These are phyloP conservation scores for Colletotrichum nymphaeae DNA, from an alignment of 2,329 filamentous ascomycete species.

Conservation along the genomic window DNA sequence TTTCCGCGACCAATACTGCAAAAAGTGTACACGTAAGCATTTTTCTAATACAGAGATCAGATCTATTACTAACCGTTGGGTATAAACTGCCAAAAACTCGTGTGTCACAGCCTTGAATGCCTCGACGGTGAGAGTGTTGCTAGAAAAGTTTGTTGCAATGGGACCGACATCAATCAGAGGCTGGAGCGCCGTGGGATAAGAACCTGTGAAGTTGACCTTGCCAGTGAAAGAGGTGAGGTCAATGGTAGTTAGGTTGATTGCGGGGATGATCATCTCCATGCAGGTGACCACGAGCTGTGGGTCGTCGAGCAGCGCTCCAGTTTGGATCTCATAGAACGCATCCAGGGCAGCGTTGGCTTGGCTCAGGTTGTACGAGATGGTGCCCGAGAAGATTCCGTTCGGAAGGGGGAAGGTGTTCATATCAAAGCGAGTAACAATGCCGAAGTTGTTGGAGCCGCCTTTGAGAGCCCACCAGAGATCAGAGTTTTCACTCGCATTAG, in stretches of 20 bases:
- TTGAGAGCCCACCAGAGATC: slow-evolving; percentile 33
- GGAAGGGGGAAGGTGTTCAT: background rate
- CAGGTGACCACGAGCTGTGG: slow-evolving; percentile 19
- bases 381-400: background rate
- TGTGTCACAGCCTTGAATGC: background rate
- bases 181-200: background rate
- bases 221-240: background rate
- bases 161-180: background rate
- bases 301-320: slow-evolving; percentile 38
- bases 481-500: slow-evolving; percentile 4
- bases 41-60: background rate
- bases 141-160: background rate
- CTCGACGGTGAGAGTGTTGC: background rate
- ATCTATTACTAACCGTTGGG: background rate
- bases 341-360: slow-evolving; percentile 23
- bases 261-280: slow-evolving; percentile 32
- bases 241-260: slow-evolving; percentile 15
- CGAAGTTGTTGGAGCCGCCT: slow-evolving; percentile 36
- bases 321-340: slow-evolving; percentile 37
- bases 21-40: background rate
- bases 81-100: background rate
- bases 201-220: background rate
- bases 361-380: slow-evolving; percentile 9
- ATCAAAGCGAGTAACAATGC: slow-evolving; percentile 27
- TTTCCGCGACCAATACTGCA: background rate